Evolutionary conservation across 2,329 filamentous ascomycete genomes (phyloP), one percentile per base, ranked within the genome.

Genomic region (Cryphonectria japonica): DNA sequence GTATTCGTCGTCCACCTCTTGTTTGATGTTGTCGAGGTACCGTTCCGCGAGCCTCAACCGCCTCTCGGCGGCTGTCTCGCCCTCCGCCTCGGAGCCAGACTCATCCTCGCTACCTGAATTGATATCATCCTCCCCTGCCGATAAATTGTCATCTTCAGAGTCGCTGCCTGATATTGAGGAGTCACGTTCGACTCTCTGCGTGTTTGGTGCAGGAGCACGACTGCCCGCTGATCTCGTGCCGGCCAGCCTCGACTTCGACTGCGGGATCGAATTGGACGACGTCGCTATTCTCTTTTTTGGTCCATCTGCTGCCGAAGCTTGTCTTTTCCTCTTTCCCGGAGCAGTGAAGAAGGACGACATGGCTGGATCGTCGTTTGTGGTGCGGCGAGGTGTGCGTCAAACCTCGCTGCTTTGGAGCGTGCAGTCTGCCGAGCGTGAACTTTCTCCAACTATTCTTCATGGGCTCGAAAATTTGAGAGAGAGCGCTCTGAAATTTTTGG

Each of bases 321-420:
- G 78, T 73, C 95, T 88, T 86, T 98, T 98, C 77, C 96, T 88
- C 87, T 98, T 98, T 84, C 92, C 92, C 7, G 96, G 94, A 54
- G 92, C 85, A 67, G 95, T 97, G 83, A 99, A 99, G 83, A 98
- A 99, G 54, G 95, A 97, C 78, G 95, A 97, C 95, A 97, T 97
- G 75, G 75, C 84, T 67, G 69, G 76, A 77, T 74, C 70, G 72
- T 75, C 75, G 76, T 72, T 67, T 69, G 73, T 74, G 67, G 60
- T 57, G 68, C 61, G 64, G 62, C 60, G 50, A 69, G 62, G 57
- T 64, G 69, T 66, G 62, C 69, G 69, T 66, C 32, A 63, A 60
- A 34, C 73, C 77, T 75, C 74, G 73, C 73, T 78, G 74, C 73
- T 73, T 78, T 71, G 72, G 70, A 65, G 67, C 54, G 64, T 69